A percentile compares a stretch with the other conserved stretches of the same genome.
These are phyloP conservation scores for Phtheirospermum japonicum DNA, from an alignment of 257 asterid genomes.

Conservation along the genomic window DNA sequence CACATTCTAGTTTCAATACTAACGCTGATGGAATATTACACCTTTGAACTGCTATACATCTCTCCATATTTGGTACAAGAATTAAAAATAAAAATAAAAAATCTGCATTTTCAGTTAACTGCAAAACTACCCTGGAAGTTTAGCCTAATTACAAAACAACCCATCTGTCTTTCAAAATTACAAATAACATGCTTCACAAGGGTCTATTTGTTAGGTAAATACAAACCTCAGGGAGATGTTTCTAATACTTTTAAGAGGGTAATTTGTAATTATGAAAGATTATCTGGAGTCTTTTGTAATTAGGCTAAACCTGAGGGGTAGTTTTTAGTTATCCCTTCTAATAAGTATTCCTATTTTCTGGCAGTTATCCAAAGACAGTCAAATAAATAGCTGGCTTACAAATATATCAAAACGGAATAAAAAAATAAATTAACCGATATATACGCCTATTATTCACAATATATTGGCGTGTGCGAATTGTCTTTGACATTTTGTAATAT, in stretches of 20 bases:
- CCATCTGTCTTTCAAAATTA: not conserved
- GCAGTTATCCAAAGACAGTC: constrained; percentile 23
- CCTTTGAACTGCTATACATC: constrained; percentile 33
- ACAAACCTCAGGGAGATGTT: too few species aligned
- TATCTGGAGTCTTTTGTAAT: not conserved
- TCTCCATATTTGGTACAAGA: constrained; percentile 28
- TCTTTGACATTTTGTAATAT: constrained; percentile 29
- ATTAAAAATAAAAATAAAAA: too few species aligned
- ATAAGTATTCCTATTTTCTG: constrained; percentile 15
- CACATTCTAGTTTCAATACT: constrained; percentile 37
- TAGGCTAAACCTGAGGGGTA: not conserved
- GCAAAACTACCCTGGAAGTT: not conserved
- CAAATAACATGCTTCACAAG: not conserved
- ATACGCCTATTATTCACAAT: constrained; percentile 20
- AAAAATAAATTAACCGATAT: constrained; percentile 19
- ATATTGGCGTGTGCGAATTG: constrained; percentile 28
- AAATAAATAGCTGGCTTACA: not conserved
- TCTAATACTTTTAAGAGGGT: too few species aligned
- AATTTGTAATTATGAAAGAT: not conserved
- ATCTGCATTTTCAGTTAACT: not conserved
- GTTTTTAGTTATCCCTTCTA: not conserved
- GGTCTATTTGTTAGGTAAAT: not conserved
- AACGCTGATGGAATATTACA: constrained; percentile 42
- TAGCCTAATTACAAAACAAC: constrained; percentile 1
- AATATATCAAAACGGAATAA: not conserved